Evolutionary conservation across 2,329 filamentous ascomycete species (phyloP).

Genomic region (Aspergillus novoparasiticus): DNA sequence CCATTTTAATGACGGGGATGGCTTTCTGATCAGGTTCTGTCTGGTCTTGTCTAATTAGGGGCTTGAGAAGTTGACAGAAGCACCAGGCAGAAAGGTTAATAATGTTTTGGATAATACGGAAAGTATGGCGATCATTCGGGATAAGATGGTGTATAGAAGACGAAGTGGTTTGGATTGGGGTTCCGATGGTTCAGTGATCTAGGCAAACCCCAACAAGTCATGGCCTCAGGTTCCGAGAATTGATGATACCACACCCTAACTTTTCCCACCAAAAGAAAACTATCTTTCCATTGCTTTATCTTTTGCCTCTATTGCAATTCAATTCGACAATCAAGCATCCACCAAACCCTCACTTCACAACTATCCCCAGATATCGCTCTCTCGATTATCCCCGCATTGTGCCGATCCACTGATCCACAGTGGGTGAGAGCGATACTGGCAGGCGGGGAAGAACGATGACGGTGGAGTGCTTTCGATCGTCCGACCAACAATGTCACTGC

Average conservation of each 20-base stretch:
- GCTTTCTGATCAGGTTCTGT: background rate
- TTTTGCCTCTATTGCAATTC: background rate
- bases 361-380: background rate
- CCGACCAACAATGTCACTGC: conserved; percentile 15
- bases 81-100: background rate
- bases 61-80: background rate
- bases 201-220: background rate
- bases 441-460: conserved; percentile 5
- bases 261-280: background rate
- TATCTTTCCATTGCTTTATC: background rate
- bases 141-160: background rate
- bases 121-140: background rate
- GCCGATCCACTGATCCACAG: background rate
- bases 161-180: background rate
- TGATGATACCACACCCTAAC: background rate
- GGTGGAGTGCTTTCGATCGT: conserved; percentile 4
- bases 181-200: background rate
- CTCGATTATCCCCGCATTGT: background rate
- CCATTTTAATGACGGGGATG: background rate
- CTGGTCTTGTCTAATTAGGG: background rate
- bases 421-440: conserved; percentile 11
- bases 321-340: background rate
- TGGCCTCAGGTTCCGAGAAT: background rate
- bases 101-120: background rate
- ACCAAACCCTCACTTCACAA: background rate